These are phyloP conservation scores for Seiridium unicorne DNA, from an alignment of 2,329 filamentous ascomycete species.

Conservation along the genomic window DNA sequence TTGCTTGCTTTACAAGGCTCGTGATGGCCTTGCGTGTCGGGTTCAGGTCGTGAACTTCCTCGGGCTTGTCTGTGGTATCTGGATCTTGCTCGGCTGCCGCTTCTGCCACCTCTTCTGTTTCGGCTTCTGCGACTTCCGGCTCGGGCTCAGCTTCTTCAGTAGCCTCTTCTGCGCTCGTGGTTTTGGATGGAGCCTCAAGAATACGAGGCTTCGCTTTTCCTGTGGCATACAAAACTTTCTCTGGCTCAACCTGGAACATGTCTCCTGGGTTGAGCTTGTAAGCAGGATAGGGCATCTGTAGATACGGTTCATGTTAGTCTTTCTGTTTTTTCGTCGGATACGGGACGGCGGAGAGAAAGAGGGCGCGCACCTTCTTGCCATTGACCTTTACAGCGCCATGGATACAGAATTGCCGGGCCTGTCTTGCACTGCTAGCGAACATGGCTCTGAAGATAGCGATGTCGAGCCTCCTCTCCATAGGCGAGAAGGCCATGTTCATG, in stretches of 20 bases:
- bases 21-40: conserved; percentile 40
- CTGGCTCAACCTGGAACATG: conserved; percentile 93
- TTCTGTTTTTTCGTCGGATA: background rate
- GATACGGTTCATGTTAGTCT: background rate
- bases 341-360: background rate
- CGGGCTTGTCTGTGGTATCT: conserved; percentile 32
- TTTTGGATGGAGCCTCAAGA: conserved; percentile 22
- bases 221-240: conserved; percentile 85
- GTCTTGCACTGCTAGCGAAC: conserved; percentile 89
- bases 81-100: conserved; percentile 33
- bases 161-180: conserved; percentile 15
- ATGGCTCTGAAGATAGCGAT: conserved; percentile 91
- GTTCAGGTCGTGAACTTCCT: conserved; percentile 23
- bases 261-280: conserved; percentile 96
- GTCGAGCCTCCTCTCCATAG: conserved; percentile 85
- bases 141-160: conserved; percentile 21
- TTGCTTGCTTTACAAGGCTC: conserved; percentile 54
- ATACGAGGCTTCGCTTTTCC: conserved; percentile 63
- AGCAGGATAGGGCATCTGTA: conserved; percentile 83
- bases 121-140: conserved; percentile 21
- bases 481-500: conserved; percentile 94
- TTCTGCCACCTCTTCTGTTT: conserved; percentile 19
- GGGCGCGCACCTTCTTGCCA: conserved; percentile 74
- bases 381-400: conserved; percentile 95
- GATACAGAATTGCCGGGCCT: conserved; percentile 90